These are phyloP conservation scores for Aspergillus sclerotialis DNA, from an alignment of 2,329 filamentous ascomycete species.

Conservation along the genomic window DNA sequence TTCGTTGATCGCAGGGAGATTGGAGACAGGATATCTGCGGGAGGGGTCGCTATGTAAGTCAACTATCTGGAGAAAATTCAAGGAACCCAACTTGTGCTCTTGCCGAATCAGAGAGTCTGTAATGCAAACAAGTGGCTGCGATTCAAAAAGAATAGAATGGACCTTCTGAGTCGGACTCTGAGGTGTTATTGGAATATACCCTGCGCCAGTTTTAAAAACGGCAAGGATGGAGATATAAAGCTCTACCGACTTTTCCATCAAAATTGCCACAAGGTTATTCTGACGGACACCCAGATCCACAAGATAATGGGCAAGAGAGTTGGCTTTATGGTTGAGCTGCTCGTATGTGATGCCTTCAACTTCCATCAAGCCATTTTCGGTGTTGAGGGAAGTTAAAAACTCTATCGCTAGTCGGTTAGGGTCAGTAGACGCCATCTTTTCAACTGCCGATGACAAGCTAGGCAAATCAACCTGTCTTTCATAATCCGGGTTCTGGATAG, in stretches of 20 bases:
- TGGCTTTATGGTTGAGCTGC: slow-evolving; percentile 29
- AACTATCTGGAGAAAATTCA: slow-evolving; percentile 18
- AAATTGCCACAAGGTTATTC: slow-evolving; percentile 28
- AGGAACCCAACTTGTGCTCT: slow-evolving; percentile 13
- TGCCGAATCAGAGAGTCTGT: slow-evolving; percentile 24
- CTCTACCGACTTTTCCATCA: slow-evolving; percentile 32
- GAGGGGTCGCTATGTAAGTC: slow-evolving; percentile 22
- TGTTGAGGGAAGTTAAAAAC: slow-evolving; percentile 21
- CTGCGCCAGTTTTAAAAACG: slow-evolving; percentile 36
- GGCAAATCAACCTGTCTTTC: slow-evolving; percentile 26
- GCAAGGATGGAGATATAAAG: slow-evolving; percentile 36
- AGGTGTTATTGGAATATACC: slow-evolving; percentile 36
- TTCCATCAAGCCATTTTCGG: slow-evolving; percentile 10
- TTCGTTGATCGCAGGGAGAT: background rate
- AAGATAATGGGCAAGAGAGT: slow-evolving; percentile 24
- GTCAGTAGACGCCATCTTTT: slow-evolving; percentile 15
- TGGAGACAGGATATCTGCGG: background rate
- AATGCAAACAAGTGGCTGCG: slow-evolving; percentile 22
- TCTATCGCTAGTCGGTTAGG: slow-evolving; percentile 21
- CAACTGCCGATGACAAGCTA: slow-evolving; percentile 39
- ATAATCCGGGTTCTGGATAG: slow-evolving; percentile 43
- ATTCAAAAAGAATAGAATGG: slow-evolving; percentile 15
- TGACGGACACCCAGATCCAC: slow-evolving; percentile 17
- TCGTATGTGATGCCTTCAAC: slow-evolving; percentile 23
- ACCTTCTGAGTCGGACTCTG: slow-evolving; percentile 31